Evolutionary conservation across 176 grass and related monocot genomes (phyloP).

Genomic region (Carex pumila): DNA sequence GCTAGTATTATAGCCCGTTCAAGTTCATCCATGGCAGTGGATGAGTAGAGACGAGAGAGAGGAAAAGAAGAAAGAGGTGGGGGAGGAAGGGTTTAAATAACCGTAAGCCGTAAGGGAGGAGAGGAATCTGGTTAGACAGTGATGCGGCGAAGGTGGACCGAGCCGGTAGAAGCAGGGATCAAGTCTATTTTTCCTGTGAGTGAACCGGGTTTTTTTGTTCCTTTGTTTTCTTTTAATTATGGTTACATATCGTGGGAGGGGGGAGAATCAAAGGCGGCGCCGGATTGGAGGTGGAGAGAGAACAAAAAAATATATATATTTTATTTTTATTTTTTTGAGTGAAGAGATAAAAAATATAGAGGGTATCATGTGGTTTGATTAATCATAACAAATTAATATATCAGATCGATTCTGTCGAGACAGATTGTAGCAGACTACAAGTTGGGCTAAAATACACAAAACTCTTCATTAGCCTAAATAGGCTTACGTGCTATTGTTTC

Average conservation of each 20-base stretch:
- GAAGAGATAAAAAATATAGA: no score
- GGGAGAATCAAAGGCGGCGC: conserved; percentile 27
- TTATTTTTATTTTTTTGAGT: no score
- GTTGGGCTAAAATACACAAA: neutral
- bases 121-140: conserved; percentile 10
- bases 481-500: neutral
- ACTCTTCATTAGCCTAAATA: neutral
- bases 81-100: conserved; percentile 38
- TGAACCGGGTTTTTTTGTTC: neutral
- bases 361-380: no score
- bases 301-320: no score
- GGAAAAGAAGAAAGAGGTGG: neutral
- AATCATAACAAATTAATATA: neutral
- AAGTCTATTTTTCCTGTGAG: neutral
- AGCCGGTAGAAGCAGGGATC: neutral
- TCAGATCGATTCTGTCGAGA: neutral
- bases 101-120: neutral
- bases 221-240: neutral
- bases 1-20: conserved; percentile 83
- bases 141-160: conserved; percentile 20
- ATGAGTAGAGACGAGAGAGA: neutral
- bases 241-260: neutral
- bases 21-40: conserved; percentile 82
- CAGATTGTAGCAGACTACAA: neutral
- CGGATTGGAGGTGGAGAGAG: neutral